These are phyloP conservation scores for Papilionanthe hybrid DNA, from an alignment of 116 monocot species.

Conservation along the genomic window DNA sequence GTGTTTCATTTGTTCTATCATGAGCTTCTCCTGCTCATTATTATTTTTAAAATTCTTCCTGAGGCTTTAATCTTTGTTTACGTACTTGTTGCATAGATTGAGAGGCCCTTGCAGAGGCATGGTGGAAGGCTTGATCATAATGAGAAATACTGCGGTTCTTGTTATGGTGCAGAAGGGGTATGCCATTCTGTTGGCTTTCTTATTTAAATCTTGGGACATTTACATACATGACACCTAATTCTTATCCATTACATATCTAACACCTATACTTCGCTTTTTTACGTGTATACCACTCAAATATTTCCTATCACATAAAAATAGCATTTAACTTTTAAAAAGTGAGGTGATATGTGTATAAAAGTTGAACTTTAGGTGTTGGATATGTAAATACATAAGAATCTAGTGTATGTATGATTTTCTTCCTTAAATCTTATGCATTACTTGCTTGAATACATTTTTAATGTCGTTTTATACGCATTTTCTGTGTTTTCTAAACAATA, in stretches of 20 bases:
- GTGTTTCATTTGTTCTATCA: background rate
- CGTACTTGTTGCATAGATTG: slow-evolving; percentile 24
- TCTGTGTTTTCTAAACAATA: background rate
- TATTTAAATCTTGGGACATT: background rate
- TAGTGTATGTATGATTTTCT: too few relatives aligned
- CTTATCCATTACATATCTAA: too few relatives aligned
- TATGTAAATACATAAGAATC: too few relatives aligned
- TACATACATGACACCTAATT: too few relatives aligned
- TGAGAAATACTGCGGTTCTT: slow-evolving; percentile 57
- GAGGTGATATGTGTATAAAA: too few relatives aligned
- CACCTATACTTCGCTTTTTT: too few relatives aligned
- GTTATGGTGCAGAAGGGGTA: slow-evolving; percentile 57
- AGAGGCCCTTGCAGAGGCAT: slow-evolving; percentile 49
- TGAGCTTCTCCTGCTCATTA: background rate
- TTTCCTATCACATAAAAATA: too few relatives aligned
- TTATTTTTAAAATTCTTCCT: background rate
- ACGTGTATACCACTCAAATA: too few relatives aligned
- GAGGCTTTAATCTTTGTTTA: background rate
- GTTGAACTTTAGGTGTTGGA: too few relatives aligned
- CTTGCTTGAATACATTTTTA: slow-evolving; percentile 1
- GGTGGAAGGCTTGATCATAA: slow-evolving; percentile 57
- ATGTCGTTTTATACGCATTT: background rate
- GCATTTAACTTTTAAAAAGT: too few relatives aligned
- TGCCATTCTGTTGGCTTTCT: background rate
- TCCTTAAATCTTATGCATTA: background rate